Evolutionary conservation across 2,329 filamentous ascomycete species (phyloP).

Genomic region (Lachnellula subtilissima): DNA sequence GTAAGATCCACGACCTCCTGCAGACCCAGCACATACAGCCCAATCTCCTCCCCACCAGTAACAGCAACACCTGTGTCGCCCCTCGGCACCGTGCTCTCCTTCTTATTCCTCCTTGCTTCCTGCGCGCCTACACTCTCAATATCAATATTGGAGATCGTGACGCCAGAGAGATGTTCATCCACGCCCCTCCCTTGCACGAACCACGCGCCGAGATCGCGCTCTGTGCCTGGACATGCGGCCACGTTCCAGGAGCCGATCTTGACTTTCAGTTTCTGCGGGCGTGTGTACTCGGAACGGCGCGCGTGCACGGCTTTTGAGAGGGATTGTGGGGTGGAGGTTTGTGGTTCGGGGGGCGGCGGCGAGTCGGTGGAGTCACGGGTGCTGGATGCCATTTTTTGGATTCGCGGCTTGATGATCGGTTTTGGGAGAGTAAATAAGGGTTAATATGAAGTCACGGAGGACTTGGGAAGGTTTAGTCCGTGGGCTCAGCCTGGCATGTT

Average conservation of each 20-base stretch:
- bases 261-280: constrained; percentile 68
- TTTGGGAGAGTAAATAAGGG: neutral
- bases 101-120: constrained; percentile 41
- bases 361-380: constrained; percentile 16
- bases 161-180: constrained; percentile 54
- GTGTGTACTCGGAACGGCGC: constrained; percentile 73
- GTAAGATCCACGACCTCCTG: constrained; percentile 90
- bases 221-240: constrained; percentile 74
- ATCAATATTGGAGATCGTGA: constrained; percentile 41
- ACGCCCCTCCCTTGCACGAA: constrained; percentile 75
- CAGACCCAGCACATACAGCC: constrained; percentile 82
- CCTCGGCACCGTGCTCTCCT: constrained; percentile 42
- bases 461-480: neutral
- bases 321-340: constrained; percentile 46
- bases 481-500: constrained; percentile 1
- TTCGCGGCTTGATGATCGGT: neutral
- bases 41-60: constrained; percentile 64
- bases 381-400: constrained; percentile 15
- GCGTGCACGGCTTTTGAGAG: constrained; percentile 65
- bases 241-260: constrained; percentile 97
- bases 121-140: constrained; percentile 43
- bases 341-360: neutral
- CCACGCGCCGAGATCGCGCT: constrained; percentile 85
- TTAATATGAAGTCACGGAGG: neutral
- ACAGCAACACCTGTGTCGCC: constrained; percentile 33